Percentiles rank a stretch among this genome's conserved stretches.
Conservation (phyloP, 306 rosid species). For the Prunus kanzakura region DNA sequence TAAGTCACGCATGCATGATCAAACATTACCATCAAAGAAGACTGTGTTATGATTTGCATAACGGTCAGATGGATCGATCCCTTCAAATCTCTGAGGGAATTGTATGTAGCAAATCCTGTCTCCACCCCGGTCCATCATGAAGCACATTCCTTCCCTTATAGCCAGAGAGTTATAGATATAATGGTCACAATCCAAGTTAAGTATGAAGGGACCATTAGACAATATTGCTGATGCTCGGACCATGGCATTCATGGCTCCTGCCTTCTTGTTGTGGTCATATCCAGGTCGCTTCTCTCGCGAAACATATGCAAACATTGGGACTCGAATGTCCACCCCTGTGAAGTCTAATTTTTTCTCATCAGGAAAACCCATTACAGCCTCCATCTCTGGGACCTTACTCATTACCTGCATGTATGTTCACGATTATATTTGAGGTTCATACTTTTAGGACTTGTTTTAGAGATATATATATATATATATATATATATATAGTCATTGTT, state of each 20-base stretch:
- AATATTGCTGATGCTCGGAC: constrained; percentile 82
- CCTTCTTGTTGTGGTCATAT: constrained; percentile 82
- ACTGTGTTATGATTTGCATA: constrained; percentile 89
- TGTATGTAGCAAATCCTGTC: constrained; percentile 81
- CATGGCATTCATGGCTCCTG: constrained; percentile 92
- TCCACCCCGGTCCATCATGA: constrained; percentile 89
- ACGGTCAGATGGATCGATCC: constrained; percentile 84
- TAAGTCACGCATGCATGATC: neutral
- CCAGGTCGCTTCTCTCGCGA: constrained; percentile 85
- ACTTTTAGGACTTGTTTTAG: neutral
- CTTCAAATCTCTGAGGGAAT: constrained; percentile 87
- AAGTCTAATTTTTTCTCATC: constrained; percentile 68
- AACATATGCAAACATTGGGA: constrained; percentile 85
- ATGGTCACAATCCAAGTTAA: constrained; percentile 81
- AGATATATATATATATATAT: too few species aligned
- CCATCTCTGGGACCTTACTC: constrained; percentile 61
- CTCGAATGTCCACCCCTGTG: constrained; percentile 68
- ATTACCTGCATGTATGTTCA: constrained; percentile 42
- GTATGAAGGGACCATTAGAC: constrained; percentile 79
- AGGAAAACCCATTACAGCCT: constrained; percentile 52
- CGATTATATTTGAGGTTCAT: neutral
- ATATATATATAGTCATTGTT: neutral
- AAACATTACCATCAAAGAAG: constrained; percentile 74
- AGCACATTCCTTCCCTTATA: constrained; percentile 76
- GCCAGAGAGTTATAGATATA: constrained; percentile 64